phyloP scores from a whole-genome alignment of 2,329 filamentous ascomycete genomes.

The Colletotrichum viniferum region DNA sequence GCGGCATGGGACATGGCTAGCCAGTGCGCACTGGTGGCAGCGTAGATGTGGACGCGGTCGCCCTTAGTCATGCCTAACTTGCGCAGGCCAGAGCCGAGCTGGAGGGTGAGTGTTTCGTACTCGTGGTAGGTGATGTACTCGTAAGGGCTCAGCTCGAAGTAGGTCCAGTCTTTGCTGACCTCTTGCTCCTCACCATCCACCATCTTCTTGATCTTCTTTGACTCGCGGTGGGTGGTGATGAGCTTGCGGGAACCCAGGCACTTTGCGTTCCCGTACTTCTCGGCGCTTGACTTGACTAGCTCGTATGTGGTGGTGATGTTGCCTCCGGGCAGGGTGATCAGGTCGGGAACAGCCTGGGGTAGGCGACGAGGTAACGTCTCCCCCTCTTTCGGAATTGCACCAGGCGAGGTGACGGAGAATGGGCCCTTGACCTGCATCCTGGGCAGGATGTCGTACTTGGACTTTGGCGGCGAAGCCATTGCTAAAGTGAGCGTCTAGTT shows the following conservation, averaged over 20 bases:
- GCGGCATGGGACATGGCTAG: slow-evolving; percentile 55
- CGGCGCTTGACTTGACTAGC: slow-evolving; percentile 71
- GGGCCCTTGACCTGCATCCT: slow-evolving; percentile 64
- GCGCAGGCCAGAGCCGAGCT: slow-evolving; percentile 73
- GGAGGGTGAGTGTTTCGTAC: slow-evolving; percentile 72
- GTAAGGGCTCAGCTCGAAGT: slow-evolving; percentile 83
- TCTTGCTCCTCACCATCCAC: slow-evolving; percentile 80
- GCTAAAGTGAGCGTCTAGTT: not conserved
- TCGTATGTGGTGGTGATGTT: slow-evolving; percentile 78
- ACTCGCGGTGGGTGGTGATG: slow-evolving; percentile 78
- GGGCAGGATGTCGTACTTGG: slow-evolving; percentile 34
- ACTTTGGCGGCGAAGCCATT: slow-evolving; percentile 14
- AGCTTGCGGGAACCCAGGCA: slow-evolving; percentile 74
- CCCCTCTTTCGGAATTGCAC: slow-evolving; percentile 66
- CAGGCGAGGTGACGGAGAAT: slow-evolving; percentile 72
- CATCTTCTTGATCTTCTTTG: slow-evolving; percentile 89
- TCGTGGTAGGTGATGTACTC: slow-evolving; percentile 78
- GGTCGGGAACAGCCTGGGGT: slow-evolving; percentile 62
- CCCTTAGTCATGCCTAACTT: slow-evolving; percentile 72
- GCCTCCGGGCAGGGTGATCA: slow-evolving; percentile 64
- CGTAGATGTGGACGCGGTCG: slow-evolving; percentile 80
- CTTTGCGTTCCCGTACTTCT: slow-evolving; percentile 68
- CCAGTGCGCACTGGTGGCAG: slow-evolving; percentile 69
- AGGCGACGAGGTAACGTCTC: slow-evolving; percentile 78
- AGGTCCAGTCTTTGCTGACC: slow-evolving; percentile 88